Evolutionary conservation across 2,329 filamentous ascomycete species (phyloP).

Genomic region (Fusarium lateritium): DNA sequence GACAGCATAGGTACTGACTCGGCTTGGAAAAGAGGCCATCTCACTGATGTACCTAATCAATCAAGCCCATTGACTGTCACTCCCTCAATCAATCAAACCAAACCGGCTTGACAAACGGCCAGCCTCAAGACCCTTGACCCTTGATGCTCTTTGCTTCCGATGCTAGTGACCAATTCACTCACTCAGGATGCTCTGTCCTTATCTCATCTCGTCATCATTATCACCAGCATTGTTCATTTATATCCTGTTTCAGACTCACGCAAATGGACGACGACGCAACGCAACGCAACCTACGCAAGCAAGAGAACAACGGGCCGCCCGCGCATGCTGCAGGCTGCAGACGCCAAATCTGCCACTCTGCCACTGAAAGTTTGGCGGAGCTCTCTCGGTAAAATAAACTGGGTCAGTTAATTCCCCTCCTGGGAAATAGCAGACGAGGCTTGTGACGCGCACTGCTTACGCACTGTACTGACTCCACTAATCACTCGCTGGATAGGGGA

Average conservation of each 20-base stretch:
- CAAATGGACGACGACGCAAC: conserved; percentile 31
- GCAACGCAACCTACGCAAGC: conserved; percentile 17
- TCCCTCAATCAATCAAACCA: conserved; percentile 44
- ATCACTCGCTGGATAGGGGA: conserved; percentile 44
- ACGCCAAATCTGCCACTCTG: conserved; percentile 36
- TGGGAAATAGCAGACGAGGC: conserved; percentile 32
- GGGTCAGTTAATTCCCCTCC: conserved; percentile 40
- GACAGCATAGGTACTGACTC: conserved; percentile 12
- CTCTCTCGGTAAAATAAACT: conserved; percentile 47
- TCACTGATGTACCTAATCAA: conserved; percentile 7
- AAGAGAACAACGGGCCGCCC: conserved; percentile 23
- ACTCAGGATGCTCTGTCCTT: conserved; percentile 24
- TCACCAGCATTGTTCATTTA: conserved; percentile 28
- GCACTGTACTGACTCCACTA: conserved; percentile 44
- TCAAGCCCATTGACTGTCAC: conserved; percentile 13
- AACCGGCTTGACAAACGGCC: conserved; percentile 33
- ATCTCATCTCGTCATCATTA: conserved; percentile 47
- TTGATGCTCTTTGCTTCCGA: conserved; percentile 32
- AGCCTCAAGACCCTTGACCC: conserved; percentile 39
- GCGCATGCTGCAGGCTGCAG: conserved; percentile 19
- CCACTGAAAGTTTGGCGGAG: conserved; percentile 46
- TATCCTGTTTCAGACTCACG: conserved; percentile 34
- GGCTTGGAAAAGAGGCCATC: conserved; percentile 14
- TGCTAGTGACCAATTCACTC: conserved; percentile 17
- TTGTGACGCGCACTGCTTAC: conserved; percentile 34